These are phyloP conservation scores for Lipomyces orientalis DNA, from an alignment of 805 yeast species.

Conservation along the genomic window DNA sequence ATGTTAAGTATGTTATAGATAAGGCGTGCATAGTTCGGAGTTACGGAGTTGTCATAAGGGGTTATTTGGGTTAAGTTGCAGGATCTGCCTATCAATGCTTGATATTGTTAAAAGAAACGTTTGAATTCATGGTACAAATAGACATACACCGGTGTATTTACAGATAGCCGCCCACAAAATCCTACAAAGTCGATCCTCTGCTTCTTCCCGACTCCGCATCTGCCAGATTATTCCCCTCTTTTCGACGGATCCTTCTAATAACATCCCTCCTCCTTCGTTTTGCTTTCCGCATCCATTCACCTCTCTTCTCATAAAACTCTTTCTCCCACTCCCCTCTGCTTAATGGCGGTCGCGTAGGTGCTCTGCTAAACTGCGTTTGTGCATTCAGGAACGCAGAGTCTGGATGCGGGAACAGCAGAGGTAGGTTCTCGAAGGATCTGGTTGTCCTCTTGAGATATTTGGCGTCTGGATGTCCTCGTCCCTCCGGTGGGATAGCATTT, in stretches of 20 bases:
- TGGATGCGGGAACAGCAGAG: slow-evolving; percentile 80
- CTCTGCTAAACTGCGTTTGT: slow-evolving; percentile 75
- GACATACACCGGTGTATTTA: not conserved
- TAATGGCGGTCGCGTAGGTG: slow-evolving; percentile 48
- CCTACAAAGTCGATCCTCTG: not conserved
- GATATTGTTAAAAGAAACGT: not conserved
- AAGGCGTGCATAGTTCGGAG: not conserved
- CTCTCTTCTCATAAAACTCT: slow-evolving; percentile 84
- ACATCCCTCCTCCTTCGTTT: slow-evolving; percentile 79
- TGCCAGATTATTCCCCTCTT: slow-evolving; percentile 6
- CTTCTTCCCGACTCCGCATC: not conserved
- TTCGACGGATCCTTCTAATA: slow-evolving; percentile 61
- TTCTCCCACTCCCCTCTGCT: slow-evolving; percentile 62
- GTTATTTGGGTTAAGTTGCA: not conserved
- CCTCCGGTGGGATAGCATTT: not conserved
- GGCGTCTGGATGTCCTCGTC: not conserved
- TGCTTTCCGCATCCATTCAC: slow-evolving; percentile 76
- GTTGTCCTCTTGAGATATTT: not conserved
- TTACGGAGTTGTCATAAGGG: slow-evolving; percentile 9
- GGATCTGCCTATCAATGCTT: not conserved
- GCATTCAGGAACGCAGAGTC: slow-evolving; percentile 87
- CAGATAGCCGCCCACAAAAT: not conserved
- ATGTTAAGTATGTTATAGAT: slow-evolving; percentile 2
- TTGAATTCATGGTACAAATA: not conserved
- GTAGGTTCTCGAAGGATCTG: slow-evolving; percentile 42